Evolutionary conservation across 129 eudicot species (phyloP), one percentile per base, ranked within the genome.

Genomic region (Centaurea solstitialis): DNA sequence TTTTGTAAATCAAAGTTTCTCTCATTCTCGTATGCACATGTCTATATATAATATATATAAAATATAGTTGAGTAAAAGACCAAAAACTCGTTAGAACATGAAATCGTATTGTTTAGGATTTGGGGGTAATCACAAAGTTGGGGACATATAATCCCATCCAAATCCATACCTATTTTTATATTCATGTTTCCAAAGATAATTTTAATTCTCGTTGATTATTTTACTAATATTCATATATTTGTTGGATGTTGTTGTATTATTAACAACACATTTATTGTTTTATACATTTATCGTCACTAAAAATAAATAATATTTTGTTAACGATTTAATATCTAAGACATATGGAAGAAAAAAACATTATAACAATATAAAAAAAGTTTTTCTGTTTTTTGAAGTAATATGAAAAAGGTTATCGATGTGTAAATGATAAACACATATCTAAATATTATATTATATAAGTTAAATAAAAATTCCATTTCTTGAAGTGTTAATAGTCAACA

Each of bases 121-220:
- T 70, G 53, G 53, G 40, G 53, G 74, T 18, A 37, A 70, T 70
- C 74, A 70, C 74, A 70, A 70, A 70, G 74, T 70, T 70, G 74
- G 74, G 53, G 74, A 70, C 74, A 70, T 70, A 70, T 18, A 37
- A 70, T 70, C 74, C 47, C 74, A 17, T 70, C 74, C 74, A 70
- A 70, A 70, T 37, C 3, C 74, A 70, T 33, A 9, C n/a, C 10
- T 2, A 17, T 6, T 69, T 69, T 69, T 33, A 69, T 69, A 30
- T 28, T 69, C 45, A n/a, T 69, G 18, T 30, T 9, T 30, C 40
- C 10, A 7, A 12, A 28, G 6, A 30, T 57, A 57, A 57, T 57
- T 57, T 57, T 57, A 57, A 57, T 57, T 57, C 23, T 4, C 17
- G 9, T 57, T 57, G 6, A 57, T 53, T 57, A 69, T 30, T 69